Percentiles rank a stretch among this genome's conserved stretches.
Evolutionary conservation across 1,139 yeast species (phyloP).

Genomic region (Debaryomyces sp.): DNA sequence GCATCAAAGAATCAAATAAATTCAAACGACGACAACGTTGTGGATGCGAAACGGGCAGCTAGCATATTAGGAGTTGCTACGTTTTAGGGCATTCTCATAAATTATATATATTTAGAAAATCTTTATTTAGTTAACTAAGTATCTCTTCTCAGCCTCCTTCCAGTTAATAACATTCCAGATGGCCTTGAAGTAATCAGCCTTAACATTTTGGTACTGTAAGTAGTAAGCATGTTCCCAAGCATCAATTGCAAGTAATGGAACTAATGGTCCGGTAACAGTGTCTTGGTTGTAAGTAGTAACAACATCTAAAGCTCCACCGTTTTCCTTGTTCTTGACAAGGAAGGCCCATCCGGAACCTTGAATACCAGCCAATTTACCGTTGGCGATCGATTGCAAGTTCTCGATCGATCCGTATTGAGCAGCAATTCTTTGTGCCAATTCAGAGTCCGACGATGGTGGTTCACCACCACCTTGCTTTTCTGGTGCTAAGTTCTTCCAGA

Average conservation of each 20-base stretch:
- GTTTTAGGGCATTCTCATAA: constrained; percentile 40
- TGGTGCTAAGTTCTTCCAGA: constrained; percentile 94
- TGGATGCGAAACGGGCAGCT: constrained; percentile 87
- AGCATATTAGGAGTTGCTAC: constrained; percentile 74
- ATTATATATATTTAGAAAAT: background rate
- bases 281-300: constrained; percentile 91
- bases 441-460: constrained; percentile 61
- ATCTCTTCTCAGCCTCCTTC: constrained; percentile 87
- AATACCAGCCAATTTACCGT: constrained; percentile 82
- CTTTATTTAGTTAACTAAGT: constrained; percentile 16
- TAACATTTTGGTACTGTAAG: constrained; percentile 92
- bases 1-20: constrained; percentile 22
- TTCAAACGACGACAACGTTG: constrained; percentile 35
- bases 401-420: constrained; percentile 80
- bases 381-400: constrained; percentile 66
- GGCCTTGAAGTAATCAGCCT: constrained; percentile 93
- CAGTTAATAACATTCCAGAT: constrained; percentile 97
- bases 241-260: constrained; percentile 90
- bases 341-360: constrained; percentile 99
- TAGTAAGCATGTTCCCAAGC: constrained; percentile 99
- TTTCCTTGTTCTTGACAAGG: constrained; percentile 83
- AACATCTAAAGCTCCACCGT: constrained; percentile 75
- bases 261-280: constrained; percentile 71
- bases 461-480: constrained; percentile 82
- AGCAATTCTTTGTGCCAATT: constrained; percentile 64